phyloP scores from a whole-genome alignment of 139 green algal genomes.

The Eudorina sp. region DNA sequence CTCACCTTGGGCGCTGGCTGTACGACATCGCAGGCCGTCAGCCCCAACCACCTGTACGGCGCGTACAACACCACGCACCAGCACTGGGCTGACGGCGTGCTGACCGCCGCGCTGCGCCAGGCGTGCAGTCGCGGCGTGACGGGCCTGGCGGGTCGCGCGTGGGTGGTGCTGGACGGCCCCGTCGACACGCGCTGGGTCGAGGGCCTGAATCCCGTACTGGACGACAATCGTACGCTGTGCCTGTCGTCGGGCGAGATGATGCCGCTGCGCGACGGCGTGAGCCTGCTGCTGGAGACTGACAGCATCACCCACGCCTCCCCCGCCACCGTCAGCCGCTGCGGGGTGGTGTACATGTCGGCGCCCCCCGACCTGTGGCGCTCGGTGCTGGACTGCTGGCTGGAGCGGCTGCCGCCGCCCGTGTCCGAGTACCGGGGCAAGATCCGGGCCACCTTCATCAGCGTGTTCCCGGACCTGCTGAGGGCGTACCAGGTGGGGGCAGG shows the following conservation, averaged over 20 bases:
- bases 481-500: slow-evolving; percentile 38
- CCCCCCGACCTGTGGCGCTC: slow-evolving; percentile 49
- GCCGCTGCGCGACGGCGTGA: slow-evolving; percentile 62
- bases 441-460: slow-evolving; percentile 22
- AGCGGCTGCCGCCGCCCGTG: slow-evolving; percentile 5
- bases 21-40: slow-evolving; percentile 68
- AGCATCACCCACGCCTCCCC: slow-evolving; percentile 72
- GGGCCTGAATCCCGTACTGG: slow-evolving; percentile 81
- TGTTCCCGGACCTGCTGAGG: slow-evolving; percentile 57
- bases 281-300: slow-evolving; percentile 69
- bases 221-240: slow-evolving; percentile 80
- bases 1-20: too few relatives aligned
- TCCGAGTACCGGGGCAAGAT: slow-evolving; percentile 43
- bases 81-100: slow-evolving; percentile 81
- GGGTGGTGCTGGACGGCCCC: slow-evolving; percentile 72
- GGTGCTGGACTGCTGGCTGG: slow-evolving; percentile 55
- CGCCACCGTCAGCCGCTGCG: slow-evolving; percentile 75
- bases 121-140: slow-evolving; percentile 41
- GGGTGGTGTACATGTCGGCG: slow-evolving; percentile 66
- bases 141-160: slow-evolving; percentile 37
- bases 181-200: slow-evolving; percentile 74
- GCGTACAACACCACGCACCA: slow-evolving; percentile 73
- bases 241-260: slow-evolving; percentile 71
- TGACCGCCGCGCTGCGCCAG: slow-evolving; percentile 67
- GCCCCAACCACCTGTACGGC: slow-evolving; percentile 79